phyloP scores from a whole-genome alignment of 2,329 filamentous ascomycete genomes.

The Pestalotiopsis fici region DNA sequence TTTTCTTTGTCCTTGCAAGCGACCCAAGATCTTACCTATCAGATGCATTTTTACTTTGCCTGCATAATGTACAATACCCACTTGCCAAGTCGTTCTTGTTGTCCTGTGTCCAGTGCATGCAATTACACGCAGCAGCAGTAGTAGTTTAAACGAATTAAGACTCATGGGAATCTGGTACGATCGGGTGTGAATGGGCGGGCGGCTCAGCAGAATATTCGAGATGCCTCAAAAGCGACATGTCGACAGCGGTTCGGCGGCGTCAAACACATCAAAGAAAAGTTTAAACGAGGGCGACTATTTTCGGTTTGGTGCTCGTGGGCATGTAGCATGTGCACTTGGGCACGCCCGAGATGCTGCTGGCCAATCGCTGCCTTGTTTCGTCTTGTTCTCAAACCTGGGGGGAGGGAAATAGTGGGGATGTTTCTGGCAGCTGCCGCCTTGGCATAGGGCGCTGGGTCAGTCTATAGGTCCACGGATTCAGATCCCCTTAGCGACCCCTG shows the following conservation, averaged over 20 bases:
- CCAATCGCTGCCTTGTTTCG: slow-evolving; percentile 12
- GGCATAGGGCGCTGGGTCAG: background rate
- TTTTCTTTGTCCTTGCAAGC: too few relatives aligned
- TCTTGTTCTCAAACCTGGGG: slow-evolving; percentile 3
- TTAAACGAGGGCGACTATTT: background rate
- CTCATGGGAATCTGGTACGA: background rate
- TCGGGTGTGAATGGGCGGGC: background rate
- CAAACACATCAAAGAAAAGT: background rate
- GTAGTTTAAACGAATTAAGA: too few relatives aligned
- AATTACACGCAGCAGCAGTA: too few relatives aligned
- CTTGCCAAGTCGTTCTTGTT: background rate
- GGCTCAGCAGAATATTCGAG: background rate
- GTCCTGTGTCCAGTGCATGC: too few relatives aligned
- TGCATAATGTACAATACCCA: background rate
- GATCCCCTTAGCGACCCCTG: background rate
- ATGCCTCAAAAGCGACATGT: background rate
- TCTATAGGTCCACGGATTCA: background rate
- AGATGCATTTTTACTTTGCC: background rate
- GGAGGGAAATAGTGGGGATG: background rate
- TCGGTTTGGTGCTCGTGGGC: background rate
- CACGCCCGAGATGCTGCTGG: background rate
- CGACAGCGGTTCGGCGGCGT: background rate
- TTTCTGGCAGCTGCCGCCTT: slow-evolving; percentile 3
- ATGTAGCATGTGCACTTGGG: background rate
- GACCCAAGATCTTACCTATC: background rate